These are phyloP conservation scores for Anthracocystis walkeri DNA, from an alignment of 1,284 basidiomycete species.

Conservation along the genomic window DNA sequence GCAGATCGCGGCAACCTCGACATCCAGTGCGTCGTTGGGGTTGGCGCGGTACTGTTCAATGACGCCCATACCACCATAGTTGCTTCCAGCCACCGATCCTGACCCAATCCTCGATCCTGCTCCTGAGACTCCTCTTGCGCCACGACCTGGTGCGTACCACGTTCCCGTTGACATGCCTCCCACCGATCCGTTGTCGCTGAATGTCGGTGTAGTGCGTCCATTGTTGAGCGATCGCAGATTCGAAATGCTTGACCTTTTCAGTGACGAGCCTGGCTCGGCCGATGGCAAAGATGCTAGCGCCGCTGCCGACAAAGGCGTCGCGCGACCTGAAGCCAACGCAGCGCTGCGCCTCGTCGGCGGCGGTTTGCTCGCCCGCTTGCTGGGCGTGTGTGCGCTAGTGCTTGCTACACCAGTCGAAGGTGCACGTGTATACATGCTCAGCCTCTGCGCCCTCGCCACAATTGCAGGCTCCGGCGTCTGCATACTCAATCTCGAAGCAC, in stretches of 20 bases:
- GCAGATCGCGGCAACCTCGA: constrained; percentile 79
- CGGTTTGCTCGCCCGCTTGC: constrained; percentile 58
- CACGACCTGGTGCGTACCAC: constrained; percentile 36
- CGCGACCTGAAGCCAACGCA: constrained; percentile 40
- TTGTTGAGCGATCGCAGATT: constrained; percentile 49
- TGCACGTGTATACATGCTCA: constrained; percentile 57
- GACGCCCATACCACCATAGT: constrained; percentile 33
- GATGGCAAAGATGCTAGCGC: constrained; percentile 58
- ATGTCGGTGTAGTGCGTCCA: constrained; percentile 54
- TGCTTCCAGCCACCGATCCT: constrained; percentile 42
- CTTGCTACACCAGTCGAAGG: constrained; percentile 46
- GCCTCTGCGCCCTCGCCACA: constrained; percentile 55
- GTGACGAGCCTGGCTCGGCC: constrained; percentile 43
- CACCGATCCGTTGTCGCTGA: constrained; percentile 52
- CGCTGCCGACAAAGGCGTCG: constrained; percentile 62
- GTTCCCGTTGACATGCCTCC: constrained; percentile 48
- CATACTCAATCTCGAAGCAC: constrained; percentile 56
- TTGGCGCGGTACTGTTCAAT: constrained; percentile 77
- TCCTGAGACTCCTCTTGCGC: constrained; percentile 27
- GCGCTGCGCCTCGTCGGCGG: constrained; percentile 47
- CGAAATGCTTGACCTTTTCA: constrained; percentile 50
- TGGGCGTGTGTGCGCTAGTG: constrained; percentile 13
- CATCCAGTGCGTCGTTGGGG: constrained; percentile 81
- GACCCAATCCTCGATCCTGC: constrained; percentile 28
- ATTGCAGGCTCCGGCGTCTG: constrained; percentile 65